Conservation (phyloP, 2,329 filamentous ascomycete genomes). For the Claviceps paspali region DNA sequence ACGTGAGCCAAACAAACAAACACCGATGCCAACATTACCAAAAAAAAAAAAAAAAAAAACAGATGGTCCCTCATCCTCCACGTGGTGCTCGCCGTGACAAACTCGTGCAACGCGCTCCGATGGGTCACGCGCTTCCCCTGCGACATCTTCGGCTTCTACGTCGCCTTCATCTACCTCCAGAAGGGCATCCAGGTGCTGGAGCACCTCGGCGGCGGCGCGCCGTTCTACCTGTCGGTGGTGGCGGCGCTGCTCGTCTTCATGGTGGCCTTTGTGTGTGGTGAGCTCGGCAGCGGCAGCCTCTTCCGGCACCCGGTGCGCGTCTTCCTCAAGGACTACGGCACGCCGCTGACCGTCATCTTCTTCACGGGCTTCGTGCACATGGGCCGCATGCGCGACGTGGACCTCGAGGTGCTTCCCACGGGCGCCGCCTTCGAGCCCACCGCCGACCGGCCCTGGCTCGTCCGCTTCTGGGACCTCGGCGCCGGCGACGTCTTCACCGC, state of each 20-base stretch:
- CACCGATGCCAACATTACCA: no score
- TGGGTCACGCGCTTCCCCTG: conserved; percentile 87
- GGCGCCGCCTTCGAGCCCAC: conserved; percentile 69
- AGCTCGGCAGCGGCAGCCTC: conserved; percentile 53
- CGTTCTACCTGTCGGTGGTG: conserved; percentile 67
- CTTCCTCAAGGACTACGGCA: conserved; percentile 83
- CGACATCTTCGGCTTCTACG: conserved; percentile 89
- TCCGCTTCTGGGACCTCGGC: conserved; percentile 65
- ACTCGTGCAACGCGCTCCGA: conserved; percentile 74
- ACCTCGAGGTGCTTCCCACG: conserved; percentile 58
- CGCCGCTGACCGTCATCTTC: conserved; percentile 68
- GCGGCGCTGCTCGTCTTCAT: conserved; percentile 65
- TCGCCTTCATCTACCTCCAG: conserved; percentile 81
- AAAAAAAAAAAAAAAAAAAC: neutral
- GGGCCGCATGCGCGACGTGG: conserved; percentile 60
- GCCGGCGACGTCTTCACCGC: conserved; percentile 66
- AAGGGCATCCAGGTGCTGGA: conserved; percentile 80
- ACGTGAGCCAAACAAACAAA: no score
- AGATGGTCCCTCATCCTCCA: conserved; percentile 77
- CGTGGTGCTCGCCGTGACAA: conserved; percentile 69
- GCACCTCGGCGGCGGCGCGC: conserved; percentile 49
- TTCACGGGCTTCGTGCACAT: conserved; percentile 84
- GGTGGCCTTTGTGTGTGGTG: conserved; percentile 57
- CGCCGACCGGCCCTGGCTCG: conserved; percentile 55
- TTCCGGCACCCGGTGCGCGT: conserved; percentile 63